Evolutionary conservation across 441 rosid species (phyloP).

Genomic region (Gossypium gossypioides): DNA sequence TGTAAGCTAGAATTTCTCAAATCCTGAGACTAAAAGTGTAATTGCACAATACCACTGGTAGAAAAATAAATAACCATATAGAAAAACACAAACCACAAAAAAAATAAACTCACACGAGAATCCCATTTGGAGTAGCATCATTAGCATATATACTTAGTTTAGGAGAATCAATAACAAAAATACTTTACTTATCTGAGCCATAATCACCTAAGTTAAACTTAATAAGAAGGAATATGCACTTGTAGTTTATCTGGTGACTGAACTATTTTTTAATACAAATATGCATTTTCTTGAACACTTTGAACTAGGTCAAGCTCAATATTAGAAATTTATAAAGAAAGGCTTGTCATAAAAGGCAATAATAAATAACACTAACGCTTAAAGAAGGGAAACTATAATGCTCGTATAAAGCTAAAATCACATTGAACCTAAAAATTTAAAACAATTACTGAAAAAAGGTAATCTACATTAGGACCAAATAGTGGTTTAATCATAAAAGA

Average conservation of each 20-base stretch:
- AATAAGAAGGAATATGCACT: conserved; percentile 29
- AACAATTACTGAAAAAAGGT: neutral
- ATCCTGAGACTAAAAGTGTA: neutral
- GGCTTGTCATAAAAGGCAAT: conserved; percentile 8
- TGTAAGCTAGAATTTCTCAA: neutral
- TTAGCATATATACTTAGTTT: neutral
- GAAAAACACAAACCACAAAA: neutral
- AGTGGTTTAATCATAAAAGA: neutral
- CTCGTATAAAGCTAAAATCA: neutral
- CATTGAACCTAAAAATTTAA: neutral
- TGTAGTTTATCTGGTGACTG: conserved; percentile 90
- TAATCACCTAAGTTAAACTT: neutral
- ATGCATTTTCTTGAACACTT: conserved; percentile 75
- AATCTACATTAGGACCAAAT: neutral
- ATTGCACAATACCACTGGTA: neutral
- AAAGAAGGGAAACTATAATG: neutral
- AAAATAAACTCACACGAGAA: neutral
- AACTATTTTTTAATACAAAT: conserved; percentile 65
- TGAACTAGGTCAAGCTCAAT: conserved; percentile 70
- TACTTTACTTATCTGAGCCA: neutral
- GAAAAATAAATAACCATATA: neutral
- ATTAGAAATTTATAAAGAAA: conserved; percentile 46
- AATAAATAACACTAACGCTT: neutral
- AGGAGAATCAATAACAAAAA: neutral
- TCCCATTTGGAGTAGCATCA: neutral